phyloP scores from a whole-genome alignment of 2,329 filamentous ascomycete species.

The Colletotrichum neosansevieriae region DNA sequence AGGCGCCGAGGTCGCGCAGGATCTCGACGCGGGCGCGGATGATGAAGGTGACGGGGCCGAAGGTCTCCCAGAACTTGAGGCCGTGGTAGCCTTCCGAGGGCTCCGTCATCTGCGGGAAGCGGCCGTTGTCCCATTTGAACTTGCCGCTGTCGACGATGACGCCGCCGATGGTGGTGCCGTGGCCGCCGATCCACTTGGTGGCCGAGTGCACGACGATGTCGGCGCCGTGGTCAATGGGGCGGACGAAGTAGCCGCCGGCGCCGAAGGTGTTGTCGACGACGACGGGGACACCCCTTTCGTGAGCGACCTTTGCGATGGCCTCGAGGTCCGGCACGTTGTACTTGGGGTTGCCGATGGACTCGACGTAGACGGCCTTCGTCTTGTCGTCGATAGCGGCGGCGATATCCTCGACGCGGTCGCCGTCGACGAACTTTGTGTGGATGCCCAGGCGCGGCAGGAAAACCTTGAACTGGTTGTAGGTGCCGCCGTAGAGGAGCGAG shows the following conservation, averaged over 20 bases:
- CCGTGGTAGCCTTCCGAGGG: conserved; percentile 92
- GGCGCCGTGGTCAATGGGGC: conserved; percentile 89
- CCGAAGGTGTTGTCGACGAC: conserved; percentile 96
- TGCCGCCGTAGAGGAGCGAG: conserved; percentile 91
- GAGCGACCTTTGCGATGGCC: conserved; percentile 84
- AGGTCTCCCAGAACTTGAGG: conserved; percentile 93
- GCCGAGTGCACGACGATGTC: conserved; percentile 96
- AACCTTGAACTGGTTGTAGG: conserved; percentile 98
- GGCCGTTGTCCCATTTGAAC: conserved; percentile 89
- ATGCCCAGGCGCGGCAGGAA: conserved; percentile 89
- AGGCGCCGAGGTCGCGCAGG: conserved; percentile 85
- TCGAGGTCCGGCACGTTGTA: conserved; percentile 95
- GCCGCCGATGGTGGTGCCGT: conserved; percentile 91
- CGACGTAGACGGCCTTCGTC: conserved; percentile 92
- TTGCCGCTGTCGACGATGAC: conserved; percentile 89
- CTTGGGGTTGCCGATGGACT: conserved; percentile 92
- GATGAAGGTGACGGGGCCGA: conserved; percentile 84
- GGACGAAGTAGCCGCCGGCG: conserved; percentile 88
- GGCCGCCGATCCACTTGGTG: conserved; percentile 97
- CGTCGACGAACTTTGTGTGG: conserved; percentile 85
- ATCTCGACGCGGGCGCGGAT: conserved; percentile 91
- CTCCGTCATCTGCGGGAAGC: conserved; percentile 94
- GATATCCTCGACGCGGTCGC: conserved; percentile 84
- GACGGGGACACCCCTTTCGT: conserved; percentile 73
- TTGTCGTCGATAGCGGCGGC: conserved; percentile 87